Evolutionary conservation across 2,329 filamentous ascomycete genomes (phyloP), one percentile per base, ranked within the genome.

Genomic region (Teratosphaeriaceae sp.): DNA sequence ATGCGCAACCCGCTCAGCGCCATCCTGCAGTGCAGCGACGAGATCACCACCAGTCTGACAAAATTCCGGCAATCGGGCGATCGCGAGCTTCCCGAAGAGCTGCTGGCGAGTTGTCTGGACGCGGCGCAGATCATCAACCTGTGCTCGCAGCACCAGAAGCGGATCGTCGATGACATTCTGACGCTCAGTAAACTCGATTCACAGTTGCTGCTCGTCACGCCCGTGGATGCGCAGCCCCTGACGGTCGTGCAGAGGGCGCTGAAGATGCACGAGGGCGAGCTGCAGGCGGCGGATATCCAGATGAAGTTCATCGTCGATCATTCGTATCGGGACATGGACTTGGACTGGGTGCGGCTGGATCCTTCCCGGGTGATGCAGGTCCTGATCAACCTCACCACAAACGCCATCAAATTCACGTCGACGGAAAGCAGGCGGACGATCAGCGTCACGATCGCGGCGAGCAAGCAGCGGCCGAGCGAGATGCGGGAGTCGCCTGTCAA

Each of bases 361-460:
- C 82, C 85, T 0, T 84, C 81, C 13, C 75, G 85, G 19, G 79
- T 90, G 38, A 75, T 85, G 40, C 85, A 90, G 61, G 82, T 89
- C 1, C 69, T 89, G 3, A 88, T 90, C 60, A 90, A 90, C 54
- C 72, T 90, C 1, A 76, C 85, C 7, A 56, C 84, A 6, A 90
- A 90, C 55, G 84, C 85, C 0, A 81, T 90, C 61, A 90, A 90
- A 55, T 90, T 89, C 57, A 90, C 86, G 1, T 79, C 79, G 26
- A 72, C 72, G 0, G 77, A 81, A 15, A 70, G 72, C 13, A 75
- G 69, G 11, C 74, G 80, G 6, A 76, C 77, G 3, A 88, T 88
- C 49, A 72, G 72, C 5, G 77, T 88, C 18, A 78, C 74, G 1
- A 67, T 88, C 2, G 78, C 76, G 29, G 83, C 81, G 1, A 84